Conservation (phyloP, 2,329 filamentous ascomycete species). For the Claviceps arundinis region DNA sequence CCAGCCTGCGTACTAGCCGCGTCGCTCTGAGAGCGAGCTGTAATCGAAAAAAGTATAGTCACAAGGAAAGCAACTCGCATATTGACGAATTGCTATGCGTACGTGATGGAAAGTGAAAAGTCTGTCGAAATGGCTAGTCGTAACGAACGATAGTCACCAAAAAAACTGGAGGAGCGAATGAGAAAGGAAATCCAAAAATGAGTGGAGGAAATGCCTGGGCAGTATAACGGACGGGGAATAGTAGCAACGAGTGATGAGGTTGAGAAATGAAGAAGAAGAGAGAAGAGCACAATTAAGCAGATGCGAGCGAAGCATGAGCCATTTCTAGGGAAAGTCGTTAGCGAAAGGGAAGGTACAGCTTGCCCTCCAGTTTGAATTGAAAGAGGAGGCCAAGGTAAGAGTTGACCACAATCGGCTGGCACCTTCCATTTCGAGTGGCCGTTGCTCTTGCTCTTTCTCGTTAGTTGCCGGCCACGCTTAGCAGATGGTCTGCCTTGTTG, state of each 20-base stretch:
- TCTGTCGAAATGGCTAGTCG: constrained; percentile 13
- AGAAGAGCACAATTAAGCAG: not conserved
- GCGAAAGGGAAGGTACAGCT: constrained; percentile 1
- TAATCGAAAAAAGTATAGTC: constrained; percentile 7
- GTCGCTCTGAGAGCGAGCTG: constrained; percentile 3
- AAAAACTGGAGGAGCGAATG: constrained; percentile 11
- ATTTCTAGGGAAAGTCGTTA: not conserved
- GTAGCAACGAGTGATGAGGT: constrained; percentile 11
- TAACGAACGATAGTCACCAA: constrained; percentile 21
- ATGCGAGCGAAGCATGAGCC: not conserved
- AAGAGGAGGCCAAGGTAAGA: not conserved
- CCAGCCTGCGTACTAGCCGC: not conserved
- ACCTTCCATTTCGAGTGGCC: not conserved
- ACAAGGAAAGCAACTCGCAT: constrained; percentile 13
- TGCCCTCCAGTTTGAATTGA: not conserved
- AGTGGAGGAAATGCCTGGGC: constrained; percentile 12
- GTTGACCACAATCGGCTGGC: not conserved
- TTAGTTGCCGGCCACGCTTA: not conserved
- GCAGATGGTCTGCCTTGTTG: no score
- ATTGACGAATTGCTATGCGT: constrained; percentile 2
- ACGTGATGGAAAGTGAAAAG: constrained; percentile 7
- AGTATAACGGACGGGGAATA: constrained; percentile 9
- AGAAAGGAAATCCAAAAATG: constrained; percentile 19
- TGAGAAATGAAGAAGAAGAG: constrained; percentile 6
- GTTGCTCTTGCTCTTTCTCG: not conserved